Base-by-base conservation (phyloP, 768 basidiomycete genomes). In the Xerocomellus dryophilus region DNA sequence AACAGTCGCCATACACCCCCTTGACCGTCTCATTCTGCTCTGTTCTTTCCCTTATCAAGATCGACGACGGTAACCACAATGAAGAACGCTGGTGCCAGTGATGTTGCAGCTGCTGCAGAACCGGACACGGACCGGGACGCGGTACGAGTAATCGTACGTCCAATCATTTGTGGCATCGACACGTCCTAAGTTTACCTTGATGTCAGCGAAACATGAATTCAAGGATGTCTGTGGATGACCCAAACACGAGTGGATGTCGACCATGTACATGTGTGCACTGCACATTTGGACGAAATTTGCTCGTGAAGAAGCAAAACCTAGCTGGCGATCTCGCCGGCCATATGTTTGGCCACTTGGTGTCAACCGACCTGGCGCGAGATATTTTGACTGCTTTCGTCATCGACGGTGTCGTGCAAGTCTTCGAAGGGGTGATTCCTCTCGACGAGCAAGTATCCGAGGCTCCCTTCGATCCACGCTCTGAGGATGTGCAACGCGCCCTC, bases 301-400 rank as follows among this genome's bases (percentile, higher is more conserved):
- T 41, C 25, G 14, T 1, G 14, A 4, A 11, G 14, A 31, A 41
- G 18, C 18, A 21, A 17, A 18, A 31, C 27, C 5, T 49, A 17
- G 48, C 48, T 18, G 48, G 48, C 8, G 51, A 45, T 45, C 42
- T 51, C n/a, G 59, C 59, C 3, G 51, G 53, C 35, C 62, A 54
- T 3, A 27, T 51, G 6, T 50, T 56, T 31, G 54, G 54, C 25
- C 50, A 42, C 38, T 21, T 47, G 9, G 54, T 51, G 5, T 36
- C 54, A 1, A 43, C 49, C 4, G 50, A 41, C 25, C 12, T 51
- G 18, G 45, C 54, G 7, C 35, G 20, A 42, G 40, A 56, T 7
- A 18, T 56, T 15, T 17, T 51, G 12, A n/a, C n/a, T 3, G 5
- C 9, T 15, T 47, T 56, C 34, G 25, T 50, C 32, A 11, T 2